Conservation (phyloP, 305 asterid species). For the Solanum aculeatissimum region DNA sequence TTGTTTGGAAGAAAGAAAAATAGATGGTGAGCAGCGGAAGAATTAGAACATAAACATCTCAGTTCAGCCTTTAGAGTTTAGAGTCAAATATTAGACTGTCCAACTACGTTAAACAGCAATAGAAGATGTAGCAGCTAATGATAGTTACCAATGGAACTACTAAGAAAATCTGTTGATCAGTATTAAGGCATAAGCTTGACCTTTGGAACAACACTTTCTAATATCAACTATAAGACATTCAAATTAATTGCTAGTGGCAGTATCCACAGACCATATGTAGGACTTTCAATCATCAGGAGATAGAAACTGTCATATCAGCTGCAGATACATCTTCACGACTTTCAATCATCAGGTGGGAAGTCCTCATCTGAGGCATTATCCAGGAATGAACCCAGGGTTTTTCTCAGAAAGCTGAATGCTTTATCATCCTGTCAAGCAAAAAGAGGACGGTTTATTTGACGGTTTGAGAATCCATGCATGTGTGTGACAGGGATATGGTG, state of each 20-base stretch:
- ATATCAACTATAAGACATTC: not conserved
- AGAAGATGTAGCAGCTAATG: not conserved
- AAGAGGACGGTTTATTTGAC: not conserved
- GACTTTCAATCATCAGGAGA: not conserved
- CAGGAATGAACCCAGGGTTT: conserved; percentile 76
- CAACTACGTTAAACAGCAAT: not conserved
- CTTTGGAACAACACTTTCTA: not conserved
- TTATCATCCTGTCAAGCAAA: conserved; percentile 60
- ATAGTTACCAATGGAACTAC: not conserved
- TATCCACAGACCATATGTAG: not conserved
- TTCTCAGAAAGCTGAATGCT: conserved; percentile 77
- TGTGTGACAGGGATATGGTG: not conserved
- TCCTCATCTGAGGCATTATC: conserved; percentile 91
- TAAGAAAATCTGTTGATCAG: not conserved
- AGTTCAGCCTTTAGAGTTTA: not conserved
- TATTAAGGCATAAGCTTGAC: not conserved
- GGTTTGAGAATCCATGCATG: not conserved
- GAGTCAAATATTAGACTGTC: not conserved
- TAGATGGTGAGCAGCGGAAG: not conserved
- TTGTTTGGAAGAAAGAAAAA: not conserved
- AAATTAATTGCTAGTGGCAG: not conserved
- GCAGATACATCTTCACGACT: not conserved
- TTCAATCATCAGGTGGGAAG: conserved; percentile 76
- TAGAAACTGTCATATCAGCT: not conserved
- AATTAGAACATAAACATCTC: not conserved